These are phyloP conservation scores for Citrus australasica DNA, from an alignment of 345 rosid genomes.

Conservation along the genomic window DNA sequence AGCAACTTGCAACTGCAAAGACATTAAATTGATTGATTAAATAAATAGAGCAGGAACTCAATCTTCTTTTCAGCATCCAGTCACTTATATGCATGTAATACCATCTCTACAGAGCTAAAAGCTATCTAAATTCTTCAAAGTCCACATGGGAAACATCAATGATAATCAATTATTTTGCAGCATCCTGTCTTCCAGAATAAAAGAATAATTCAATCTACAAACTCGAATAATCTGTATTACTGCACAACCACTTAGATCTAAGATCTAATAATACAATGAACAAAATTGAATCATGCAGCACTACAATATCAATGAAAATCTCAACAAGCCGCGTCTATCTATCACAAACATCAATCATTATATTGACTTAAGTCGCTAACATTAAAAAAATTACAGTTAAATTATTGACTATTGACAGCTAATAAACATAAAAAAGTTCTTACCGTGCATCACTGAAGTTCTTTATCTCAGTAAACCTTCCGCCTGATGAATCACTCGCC, in stretches of 20 bases:
- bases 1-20: not conserved
- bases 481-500: constrained; percentile 56
- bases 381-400: not conserved
- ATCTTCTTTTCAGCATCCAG: not conserved
- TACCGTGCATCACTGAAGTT: constrained; percentile 67
- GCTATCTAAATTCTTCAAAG: not conserved
- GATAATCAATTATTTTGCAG: not conserved
- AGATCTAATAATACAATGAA: not conserved
- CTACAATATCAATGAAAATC: not conserved
- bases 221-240: not conserved
- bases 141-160: not conserved
- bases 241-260: not conserved
- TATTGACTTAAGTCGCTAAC: not conserved
- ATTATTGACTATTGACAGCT: not conserved
- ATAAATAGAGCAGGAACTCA: not conserved
- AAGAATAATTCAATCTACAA: not conserved
- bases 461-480: constrained; percentile 42
- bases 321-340: not conserved
- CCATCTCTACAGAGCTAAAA: not conserved
- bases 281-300: not conserved
- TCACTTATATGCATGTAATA: not conserved
- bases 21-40: not conserved
- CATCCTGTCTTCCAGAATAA: not conserved
- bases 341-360: not conserved
- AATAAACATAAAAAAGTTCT: constrained; percentile 19